phyloP scores from a whole-genome alignment of 1,139 yeast species.

The Protomyces inouyei region DNA sequence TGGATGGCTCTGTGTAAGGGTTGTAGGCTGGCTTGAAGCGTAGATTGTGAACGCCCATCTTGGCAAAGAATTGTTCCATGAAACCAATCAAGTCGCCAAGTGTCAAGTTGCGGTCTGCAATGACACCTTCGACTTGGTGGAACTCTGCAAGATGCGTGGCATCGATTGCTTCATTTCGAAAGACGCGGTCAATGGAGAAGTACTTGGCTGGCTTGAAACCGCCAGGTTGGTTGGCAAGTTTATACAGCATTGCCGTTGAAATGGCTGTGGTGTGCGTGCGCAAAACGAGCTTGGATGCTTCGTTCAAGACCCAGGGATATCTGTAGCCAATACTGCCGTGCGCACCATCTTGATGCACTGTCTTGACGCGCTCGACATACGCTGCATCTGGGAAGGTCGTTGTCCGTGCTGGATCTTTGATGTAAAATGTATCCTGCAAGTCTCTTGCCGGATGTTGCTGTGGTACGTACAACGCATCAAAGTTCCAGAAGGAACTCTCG shows the following conservation, averaged over 20 bases:
- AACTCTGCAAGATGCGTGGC: slow-evolving; percentile 99
- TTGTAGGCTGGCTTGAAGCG: slow-evolving; percentile 98
- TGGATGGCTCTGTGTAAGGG: slow-evolving; percentile 97
- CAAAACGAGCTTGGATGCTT: slow-evolving; percentile 81
- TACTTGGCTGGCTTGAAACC: slow-evolving; percentile 67
- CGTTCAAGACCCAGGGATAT: slow-evolving; percentile 93
- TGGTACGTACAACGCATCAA: slow-evolving; percentile 91
- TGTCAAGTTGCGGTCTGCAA: slow-evolving; percentile 93
- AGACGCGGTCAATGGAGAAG: slow-evolving; percentile 95
- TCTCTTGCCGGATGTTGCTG: slow-evolving; percentile 99
- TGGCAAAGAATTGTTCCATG: slow-evolving; percentile 94
- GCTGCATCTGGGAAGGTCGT: slow-evolving; percentile 68
- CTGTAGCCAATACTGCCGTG: slow-evolving; percentile 96
- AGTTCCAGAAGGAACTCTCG: slow-evolving; percentile 98
- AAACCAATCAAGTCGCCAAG: slow-evolving; percentile 95
- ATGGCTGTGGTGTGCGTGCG: slow-evolving; percentile 98
- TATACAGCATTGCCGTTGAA: slow-evolving; percentile 79
- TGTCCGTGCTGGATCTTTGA: slow-evolving; percentile 83
- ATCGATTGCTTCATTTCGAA: slow-evolving; percentile 99
- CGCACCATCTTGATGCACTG: slow-evolving; percentile 84
- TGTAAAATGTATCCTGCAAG: slow-evolving; percentile 93
- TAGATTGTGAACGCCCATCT: slow-evolving; percentile 83
- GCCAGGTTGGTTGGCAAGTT: slow-evolving; percentile 75
- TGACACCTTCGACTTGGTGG: slow-evolving; percentile 98
- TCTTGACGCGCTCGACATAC: slow-evolving; percentile 71